A percentile compares a stretch with the other conserved stretches of the same genome.
Conservation (phyloP, 2,329 filamentous ascomycete genomes). For the Pseudodiploospora longispora region DNA sequence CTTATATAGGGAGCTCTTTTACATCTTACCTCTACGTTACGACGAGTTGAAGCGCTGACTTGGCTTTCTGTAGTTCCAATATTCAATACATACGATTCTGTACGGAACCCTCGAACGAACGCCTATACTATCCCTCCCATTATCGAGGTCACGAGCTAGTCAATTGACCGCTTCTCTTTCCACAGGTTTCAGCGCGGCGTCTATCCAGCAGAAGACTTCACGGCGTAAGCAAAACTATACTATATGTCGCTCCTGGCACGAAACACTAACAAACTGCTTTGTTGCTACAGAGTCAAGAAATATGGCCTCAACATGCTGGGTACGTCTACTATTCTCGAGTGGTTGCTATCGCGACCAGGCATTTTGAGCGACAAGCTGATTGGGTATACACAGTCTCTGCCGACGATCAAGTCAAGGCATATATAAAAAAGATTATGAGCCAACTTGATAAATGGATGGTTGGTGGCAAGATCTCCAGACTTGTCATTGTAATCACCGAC, state of each 20-base stretch:
- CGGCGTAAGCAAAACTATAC: slow-evolving; percentile 51
- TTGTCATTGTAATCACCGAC: slow-evolving; percentile 92
- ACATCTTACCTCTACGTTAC: neutral
- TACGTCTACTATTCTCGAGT: slow-evolving; percentile 25
- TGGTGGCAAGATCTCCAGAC: slow-evolving; percentile 90
- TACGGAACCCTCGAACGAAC: slow-evolving; percentile 33
- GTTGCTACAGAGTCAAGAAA: slow-evolving; percentile 67
- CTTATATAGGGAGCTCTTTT: slow-evolving; percentile 38
- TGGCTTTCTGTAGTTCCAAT: slow-evolving; percentile 63
- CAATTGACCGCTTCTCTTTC: slow-evolving; percentile 1
- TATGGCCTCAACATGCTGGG: slow-evolving; percentile 97
- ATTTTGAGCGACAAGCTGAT: neutral
- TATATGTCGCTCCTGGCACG: neutral
- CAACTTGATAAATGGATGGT: slow-evolving; percentile 98
- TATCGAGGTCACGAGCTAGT: slow-evolving; percentile 4
- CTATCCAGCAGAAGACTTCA: slow-evolving; percentile 94
- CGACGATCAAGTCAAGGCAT: slow-evolving; percentile 96
- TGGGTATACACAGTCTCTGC: slow-evolving; percentile 60
- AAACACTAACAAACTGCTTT: neutral
- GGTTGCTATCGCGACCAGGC: no score
- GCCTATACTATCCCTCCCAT: neutral
- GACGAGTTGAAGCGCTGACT: neutral
- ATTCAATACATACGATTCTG: slow-evolving; percentile 95
- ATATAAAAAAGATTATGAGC: slow-evolving; percentile 99
- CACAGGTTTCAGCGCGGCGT: slow-evolving; percentile 73